A percentile compares a stretch with the other conserved stretches of the same genome.
Evolutionary conservation across 2,329 filamentous ascomycete species (phyloP).

Genomic region (Botrytis porri): DNA sequence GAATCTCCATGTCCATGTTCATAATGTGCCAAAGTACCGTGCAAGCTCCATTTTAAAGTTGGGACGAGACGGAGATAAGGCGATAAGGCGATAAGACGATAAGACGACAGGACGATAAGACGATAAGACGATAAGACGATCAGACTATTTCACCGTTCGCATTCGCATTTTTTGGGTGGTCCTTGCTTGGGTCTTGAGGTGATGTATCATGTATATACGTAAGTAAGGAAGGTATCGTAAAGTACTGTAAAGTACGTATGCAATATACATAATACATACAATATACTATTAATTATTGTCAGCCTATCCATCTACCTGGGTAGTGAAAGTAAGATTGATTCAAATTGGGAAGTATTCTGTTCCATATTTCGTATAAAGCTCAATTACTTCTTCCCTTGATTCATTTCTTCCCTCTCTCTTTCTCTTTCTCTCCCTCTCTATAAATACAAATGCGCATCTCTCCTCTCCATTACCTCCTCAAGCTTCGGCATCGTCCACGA

Average conservation of each 20-base stretch:
- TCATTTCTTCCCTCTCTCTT: not conserved
- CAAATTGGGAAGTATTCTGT: not conserved
- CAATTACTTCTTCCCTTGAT: not conserved
- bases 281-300: not conserved
- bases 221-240: not conserved
- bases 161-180: not conserved
- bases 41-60: not conserved
- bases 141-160: not conserved
- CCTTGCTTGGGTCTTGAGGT: not conserved
- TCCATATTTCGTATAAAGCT: not conserved
- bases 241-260: not conserved
- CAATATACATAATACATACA: not conserved
- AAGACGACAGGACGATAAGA: no score
- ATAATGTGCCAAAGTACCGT: not conserved
- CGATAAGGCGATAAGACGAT: not conserved
- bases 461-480: slow-evolving; percentile 38
- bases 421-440: slow-evolving; percentile 43
- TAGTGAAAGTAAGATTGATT: not conserved
- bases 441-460: slow-evolving; percentile 45
- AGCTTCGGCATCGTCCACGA: slow-evolving; percentile 27
- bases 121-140: no score
- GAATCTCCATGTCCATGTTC: not conserved
- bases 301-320: not conserved
- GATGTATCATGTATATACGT: not conserved
- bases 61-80: not conserved